Evolutionary conservation across 1,284 basidiomycete genomes (phyloP).

Genomic region (Cutaneotrichosporon dermatis): DNA sequence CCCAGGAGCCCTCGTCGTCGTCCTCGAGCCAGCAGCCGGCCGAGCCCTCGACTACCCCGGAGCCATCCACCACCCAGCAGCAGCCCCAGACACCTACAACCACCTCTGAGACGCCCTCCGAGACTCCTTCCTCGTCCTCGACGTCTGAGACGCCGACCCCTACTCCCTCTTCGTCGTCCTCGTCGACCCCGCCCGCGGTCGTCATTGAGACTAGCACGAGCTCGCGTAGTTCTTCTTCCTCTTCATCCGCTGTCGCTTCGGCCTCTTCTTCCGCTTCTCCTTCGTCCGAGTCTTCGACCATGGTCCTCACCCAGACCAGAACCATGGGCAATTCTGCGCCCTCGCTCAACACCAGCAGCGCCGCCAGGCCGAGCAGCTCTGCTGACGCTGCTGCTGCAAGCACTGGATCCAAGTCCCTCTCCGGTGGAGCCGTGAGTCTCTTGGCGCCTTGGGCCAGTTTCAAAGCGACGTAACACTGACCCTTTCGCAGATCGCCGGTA

Average conservation of each 20-base stretch:
- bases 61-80: neutral
- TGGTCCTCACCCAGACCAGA: neutral
- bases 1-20: neutral
- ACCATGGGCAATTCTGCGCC: neutral
- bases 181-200: neutral
- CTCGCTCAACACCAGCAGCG: neutral
- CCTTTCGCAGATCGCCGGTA: slow-evolving; percentile 38
- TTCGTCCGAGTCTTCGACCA: neutral
- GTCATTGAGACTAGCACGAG: slow-evolving; percentile 1
- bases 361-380: neutral
- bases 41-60: neutral
- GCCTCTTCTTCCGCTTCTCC: neutral
- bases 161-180: neutral
- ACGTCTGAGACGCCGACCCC: neutral
- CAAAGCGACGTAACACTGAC: slow-evolving; percentile 4
- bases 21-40: too few species aligned
- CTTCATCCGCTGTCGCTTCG: neutral
- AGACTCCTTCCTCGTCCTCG: neutral
- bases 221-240: neutral
- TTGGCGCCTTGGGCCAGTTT: neutral
- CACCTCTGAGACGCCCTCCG: neutral
- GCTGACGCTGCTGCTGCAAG: neutral
- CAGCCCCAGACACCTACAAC: neutral
- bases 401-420: neutral
- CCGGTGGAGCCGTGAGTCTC: slow-evolving; percentile 14